phyloP scores from a whole-genome alignment of 352 stramenopile species.

The Globisporangium middletonii region DNA sequence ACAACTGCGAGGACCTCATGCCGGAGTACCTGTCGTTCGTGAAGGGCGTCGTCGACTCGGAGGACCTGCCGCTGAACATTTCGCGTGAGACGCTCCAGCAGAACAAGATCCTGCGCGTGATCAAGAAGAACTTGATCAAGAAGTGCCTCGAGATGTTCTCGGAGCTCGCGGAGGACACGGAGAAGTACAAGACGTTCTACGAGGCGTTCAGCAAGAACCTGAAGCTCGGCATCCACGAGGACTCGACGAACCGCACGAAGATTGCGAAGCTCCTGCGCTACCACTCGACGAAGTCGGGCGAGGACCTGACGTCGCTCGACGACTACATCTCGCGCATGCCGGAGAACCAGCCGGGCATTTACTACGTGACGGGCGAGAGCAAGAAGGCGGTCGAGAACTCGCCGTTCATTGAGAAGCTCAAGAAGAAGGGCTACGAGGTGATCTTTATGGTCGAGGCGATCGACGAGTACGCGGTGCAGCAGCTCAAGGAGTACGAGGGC shows the following conservation, averaged over 20 bases:
- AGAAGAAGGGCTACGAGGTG: slow-evolving; percentile 99
- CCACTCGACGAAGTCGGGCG: slow-evolving; percentile 97
- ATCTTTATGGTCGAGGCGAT: slow-evolving; percentile 99
- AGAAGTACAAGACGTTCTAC: slow-evolving; percentile 99
- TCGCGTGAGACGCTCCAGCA: slow-evolving; percentile 99
- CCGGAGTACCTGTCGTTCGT: slow-evolving; percentile 99
- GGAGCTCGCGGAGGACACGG: slow-evolving; percentile 96
- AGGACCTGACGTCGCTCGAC: slow-evolving; percentile 96
- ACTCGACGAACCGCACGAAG: slow-evolving; percentile 98
- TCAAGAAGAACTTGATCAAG: slow-evolving; percentile 99
- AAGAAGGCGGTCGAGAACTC: slow-evolving; percentile 99
- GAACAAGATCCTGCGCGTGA: slow-evolving; percentile 99
- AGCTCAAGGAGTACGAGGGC: slow-evolving; percentile 99
- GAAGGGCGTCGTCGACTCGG: slow-evolving; percentile 99
- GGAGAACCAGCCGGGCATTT: slow-evolving; percentile 98
- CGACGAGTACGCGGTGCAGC: slow-evolving; percentile 99
- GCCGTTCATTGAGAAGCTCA: slow-evolving; percentile 99
- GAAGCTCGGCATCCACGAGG: slow-evolving; percentile 99
- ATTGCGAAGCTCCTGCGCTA: slow-evolving; percentile 99
- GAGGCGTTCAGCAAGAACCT: slow-evolving; percentile 99
- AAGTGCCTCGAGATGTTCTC: slow-evolving; percentile 99
- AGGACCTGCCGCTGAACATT: slow-evolving; percentile 99
- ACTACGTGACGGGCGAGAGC: slow-evolving; percentile 99
- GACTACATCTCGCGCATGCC: slow-evolving; percentile 98
- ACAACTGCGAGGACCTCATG: slow-evolving; percentile 99